Percentiles rank a stretch among this genome's conserved stretches.
phyloP scores from a whole-genome alignment of 2,329 filamentous ascomycete species.

The Claviceps sp. region DNA sequence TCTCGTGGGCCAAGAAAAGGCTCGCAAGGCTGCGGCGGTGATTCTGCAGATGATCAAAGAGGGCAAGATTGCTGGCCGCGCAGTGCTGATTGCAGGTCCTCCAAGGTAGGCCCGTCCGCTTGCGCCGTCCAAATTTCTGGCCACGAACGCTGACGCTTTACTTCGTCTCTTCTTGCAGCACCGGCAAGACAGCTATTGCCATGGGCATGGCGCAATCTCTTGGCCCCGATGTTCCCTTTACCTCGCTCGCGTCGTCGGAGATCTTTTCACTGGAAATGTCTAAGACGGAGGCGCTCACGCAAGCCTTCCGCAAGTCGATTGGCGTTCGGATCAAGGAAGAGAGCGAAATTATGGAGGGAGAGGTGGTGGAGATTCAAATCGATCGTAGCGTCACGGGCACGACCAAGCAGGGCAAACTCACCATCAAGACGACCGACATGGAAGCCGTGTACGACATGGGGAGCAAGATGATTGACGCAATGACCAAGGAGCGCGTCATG shows the following conservation, averaged over 20 bases:
- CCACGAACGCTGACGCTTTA: background rate
- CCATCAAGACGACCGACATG: conserved; percentile 99
- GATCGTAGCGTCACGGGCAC: conserved; percentile 92
- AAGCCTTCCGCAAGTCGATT: conserved; percentile 98
- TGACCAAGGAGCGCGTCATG: conserved; percentile 99
- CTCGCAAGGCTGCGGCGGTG: conserved; percentile 87
- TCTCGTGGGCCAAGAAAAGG: conserved; percentile 90
- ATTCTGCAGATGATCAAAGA: conserved; percentile 99
- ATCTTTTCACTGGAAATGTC: conserved; percentile 99
- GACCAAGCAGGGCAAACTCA: conserved; percentile 97
- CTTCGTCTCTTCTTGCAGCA: conserved; percentile 37
- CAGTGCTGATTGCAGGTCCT: conserved; percentile 86
- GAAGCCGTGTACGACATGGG: conserved; percentile 99
- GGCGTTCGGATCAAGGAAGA: conserved; percentile 97
- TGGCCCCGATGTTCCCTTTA: conserved; percentile 89
- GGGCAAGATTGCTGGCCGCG: conserved; percentile 92
- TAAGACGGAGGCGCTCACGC: conserved; percentile 94
- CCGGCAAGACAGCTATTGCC: conserved; percentile 94
- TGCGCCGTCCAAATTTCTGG: background rate
- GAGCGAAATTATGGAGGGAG: conserved; percentile 97
- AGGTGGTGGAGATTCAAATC: conserved; percentile 97
- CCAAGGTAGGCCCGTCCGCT: conserved; percentile 43
- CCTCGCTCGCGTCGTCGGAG: conserved; percentile 86
- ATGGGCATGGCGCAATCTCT: conserved; percentile 98
- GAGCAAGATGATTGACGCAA: conserved; percentile 98